Base-by-base conservation (phyloP, 169 alveolate species). In the Cyclospora cayetanensis region DNA sequence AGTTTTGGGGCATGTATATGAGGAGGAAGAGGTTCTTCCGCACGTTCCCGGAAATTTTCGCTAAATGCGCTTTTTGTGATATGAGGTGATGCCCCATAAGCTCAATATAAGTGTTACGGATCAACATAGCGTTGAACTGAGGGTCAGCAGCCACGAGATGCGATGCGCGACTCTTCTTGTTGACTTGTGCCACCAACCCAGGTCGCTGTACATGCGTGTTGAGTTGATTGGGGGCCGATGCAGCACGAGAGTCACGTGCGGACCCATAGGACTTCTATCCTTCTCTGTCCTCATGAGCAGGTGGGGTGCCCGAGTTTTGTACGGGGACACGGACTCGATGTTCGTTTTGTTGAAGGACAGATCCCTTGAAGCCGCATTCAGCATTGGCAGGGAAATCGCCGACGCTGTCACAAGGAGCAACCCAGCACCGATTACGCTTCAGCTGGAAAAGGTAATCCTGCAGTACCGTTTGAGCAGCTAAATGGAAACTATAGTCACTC, bases 311-410 rank as follows among this genome's bases (percentile, higher is more conserved):
- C 86, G 96, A 87, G 99, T 98, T 60, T 94, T 98, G 60, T 99
- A 99, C 94, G 99, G 99, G 4, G 99, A 99, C 95, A 99, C 99
- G 27, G 99, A 99, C 95, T 97, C 99, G 25, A 98, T 99, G 27
- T 98, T 99, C 99, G 98, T 99, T 34, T 72, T 85, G 4, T 46
- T 94, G 52, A 82, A 91, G 29, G 92, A 90, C 18, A 90, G 92
- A 9, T 91, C 94, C 35, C 85, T 91, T 85, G 93, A 77, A 25
- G 93, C 86, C 4, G 95, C 95, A 29, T 92, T 92, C 68, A 65
- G 65, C 50, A 80, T 87, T 18, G 95, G 95, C 41, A 29, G 55
- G 27, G 95, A 89, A n/a, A 92, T 92, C 68, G 93, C 91, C 37
- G 79, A 77, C 29, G 53, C 90, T 12, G 91, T 82, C 70, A 84